Evolutionary conservation across 2,329 filamentous ascomycete species (phyloP).

Genomic region (Cucurbitaria berberidis): DNA sequence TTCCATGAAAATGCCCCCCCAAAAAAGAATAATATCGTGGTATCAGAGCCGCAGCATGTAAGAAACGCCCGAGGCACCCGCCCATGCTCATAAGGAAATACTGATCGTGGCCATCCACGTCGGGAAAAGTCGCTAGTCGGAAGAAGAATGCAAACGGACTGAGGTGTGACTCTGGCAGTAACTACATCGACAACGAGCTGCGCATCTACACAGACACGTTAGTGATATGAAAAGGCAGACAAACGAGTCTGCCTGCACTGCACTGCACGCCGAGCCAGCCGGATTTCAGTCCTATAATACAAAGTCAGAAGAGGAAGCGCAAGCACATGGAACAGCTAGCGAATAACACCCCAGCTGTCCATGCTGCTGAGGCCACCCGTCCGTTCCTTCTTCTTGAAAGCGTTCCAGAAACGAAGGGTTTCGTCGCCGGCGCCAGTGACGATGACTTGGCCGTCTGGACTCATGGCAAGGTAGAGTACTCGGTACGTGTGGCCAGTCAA

Average conservation of each 20-base stretch:
- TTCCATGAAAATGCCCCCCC: not conserved
- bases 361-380: conserved; percentile 63
- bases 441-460: conserved; percentile 89
- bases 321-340: conserved; percentile 47
- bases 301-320: not conserved
- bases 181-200: conserved; percentile 3
- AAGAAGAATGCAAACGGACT: conserved; percentile 4
- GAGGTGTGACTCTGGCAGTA: not conserved
- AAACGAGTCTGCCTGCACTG: not conserved
- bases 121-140: conserved; percentile 2
- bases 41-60: conserved; percentile 5
- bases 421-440: conserved; percentile 97
- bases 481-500: conserved; percentile 96
- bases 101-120: conserved; percentile 9
- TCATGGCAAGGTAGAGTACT: conserved; percentile 96
- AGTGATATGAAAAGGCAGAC: not conserved
- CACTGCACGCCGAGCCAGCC: not conserved
- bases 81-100: conserved; percentile 11
- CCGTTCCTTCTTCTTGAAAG: conserved; percentile 83
- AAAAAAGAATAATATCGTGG: conserved; percentile 5
- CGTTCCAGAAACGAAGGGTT: conserved; percentile 94
- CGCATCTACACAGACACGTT: conserved; percentile 6
- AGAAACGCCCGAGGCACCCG: conserved; percentile 9
- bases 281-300: not conserved
- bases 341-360: conserved; percentile 83